Evolutionary conservation across 768 basidiomycete species (phyloP).

Genomic region (Mycena filopes): DNA sequence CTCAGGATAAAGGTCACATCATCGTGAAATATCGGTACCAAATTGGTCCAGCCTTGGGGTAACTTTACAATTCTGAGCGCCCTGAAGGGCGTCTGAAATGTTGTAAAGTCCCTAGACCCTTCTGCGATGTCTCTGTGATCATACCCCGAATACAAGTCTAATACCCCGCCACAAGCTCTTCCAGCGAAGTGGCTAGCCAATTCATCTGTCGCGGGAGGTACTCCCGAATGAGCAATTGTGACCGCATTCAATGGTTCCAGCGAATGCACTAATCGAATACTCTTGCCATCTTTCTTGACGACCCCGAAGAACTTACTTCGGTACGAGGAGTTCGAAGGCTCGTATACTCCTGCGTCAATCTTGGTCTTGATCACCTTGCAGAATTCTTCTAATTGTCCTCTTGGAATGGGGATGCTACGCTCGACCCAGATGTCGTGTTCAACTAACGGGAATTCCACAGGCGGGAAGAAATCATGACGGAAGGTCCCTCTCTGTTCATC

Average conservation of each 20-base stretch:
- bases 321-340: conserved; percentile 35
- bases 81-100: not conserved
- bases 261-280: conserved; percentile 38
- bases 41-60: not conserved
- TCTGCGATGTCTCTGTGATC: conserved; percentile 38
- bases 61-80: not conserved
- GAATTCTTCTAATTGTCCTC: conserved; percentile 29
- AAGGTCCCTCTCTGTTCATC: conserved; percentile 17
- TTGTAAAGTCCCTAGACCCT: not conserved
- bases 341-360: conserved; percentile 30
- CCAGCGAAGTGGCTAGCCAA: conserved; percentile 28
- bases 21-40: not conserved
- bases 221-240: conserved; percentile 34
- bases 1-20: not conserved
- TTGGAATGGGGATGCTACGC: conserved; percentile 27
- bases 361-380: conserved; percentile 35
- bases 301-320: conserved; percentile 47
- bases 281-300: conserved; percentile 35
- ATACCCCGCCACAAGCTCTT: conserved; percentile 28
- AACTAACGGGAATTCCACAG: conserved; percentile 34
- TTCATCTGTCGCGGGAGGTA: conserved; percentile 33
- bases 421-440: conserved; percentile 37
- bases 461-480: conserved; percentile 24
- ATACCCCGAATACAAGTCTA: conserved; percentile 40
- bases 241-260: conserved; percentile 42